These are phyloP conservation scores for Aspergillus nomiae DNA, from an alignment of 2,329 filamentous ascomycete species.

Conservation along the genomic window DNA sequence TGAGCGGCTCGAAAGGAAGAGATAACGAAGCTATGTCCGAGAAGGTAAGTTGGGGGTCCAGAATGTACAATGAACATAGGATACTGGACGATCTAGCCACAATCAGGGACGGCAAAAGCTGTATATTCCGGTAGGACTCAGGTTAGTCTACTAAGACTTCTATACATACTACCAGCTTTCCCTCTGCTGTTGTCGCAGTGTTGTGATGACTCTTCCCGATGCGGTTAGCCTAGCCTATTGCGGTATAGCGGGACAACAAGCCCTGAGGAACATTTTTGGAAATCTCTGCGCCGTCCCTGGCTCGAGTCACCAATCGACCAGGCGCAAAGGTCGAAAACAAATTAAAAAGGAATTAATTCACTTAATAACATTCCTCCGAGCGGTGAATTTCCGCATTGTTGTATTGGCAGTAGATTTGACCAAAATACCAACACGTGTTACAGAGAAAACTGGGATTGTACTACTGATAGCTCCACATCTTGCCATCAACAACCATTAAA, in stretches of 20 bases:
- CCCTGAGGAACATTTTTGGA: not conserved
- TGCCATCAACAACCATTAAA: not conserved
- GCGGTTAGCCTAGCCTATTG: not conserved
- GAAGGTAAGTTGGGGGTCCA: too few relatives aligned
- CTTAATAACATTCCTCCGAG: not conserved
- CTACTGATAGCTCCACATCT: not conserved
- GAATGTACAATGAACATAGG: too few relatives aligned
- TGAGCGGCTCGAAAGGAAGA: too few relatives aligned
- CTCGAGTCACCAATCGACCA: not conserved
- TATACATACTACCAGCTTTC: too few relatives aligned
- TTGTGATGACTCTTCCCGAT: too few relatives aligned
- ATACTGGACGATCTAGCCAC: too few relatives aligned
- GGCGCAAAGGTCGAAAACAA: not conserved
- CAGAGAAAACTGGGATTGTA: not conserved
- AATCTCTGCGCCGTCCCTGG: not conserved
- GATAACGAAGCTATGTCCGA: too few relatives aligned
- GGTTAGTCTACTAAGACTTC: too few relatives aligned
- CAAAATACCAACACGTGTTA: not conserved
- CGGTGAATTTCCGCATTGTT: not conserved
- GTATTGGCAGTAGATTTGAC: not conserved
- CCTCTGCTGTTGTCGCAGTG: too few relatives aligned
- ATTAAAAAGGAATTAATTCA: not conserved
- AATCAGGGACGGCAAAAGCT: too few relatives aligned
- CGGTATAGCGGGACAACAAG: not conserved
- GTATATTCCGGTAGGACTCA: too few relatives aligned